A percentile compares a stretch with the other conserved stretches of the same genome.
Evolutionary conservation across 1,139 yeast genomes (phyloP).

Genomic region (Geotrichum bryndzae): DNA sequence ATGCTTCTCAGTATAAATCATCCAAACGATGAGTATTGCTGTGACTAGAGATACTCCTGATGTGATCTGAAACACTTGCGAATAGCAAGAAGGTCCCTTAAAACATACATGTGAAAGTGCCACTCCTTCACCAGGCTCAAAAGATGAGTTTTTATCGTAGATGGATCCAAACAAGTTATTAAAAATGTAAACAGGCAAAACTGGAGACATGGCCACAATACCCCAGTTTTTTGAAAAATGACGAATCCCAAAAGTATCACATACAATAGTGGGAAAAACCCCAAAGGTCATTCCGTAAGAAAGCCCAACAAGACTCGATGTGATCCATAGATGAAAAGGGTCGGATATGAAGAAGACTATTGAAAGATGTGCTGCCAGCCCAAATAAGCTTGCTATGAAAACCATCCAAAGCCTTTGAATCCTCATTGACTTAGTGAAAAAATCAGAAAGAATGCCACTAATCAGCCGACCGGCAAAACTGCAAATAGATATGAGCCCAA

Average conservation of each 20-base stretch:
- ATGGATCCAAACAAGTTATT: conserved; percentile 34
- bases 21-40: conserved; percentile 28
- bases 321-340: conserved; percentile 39
- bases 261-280: conserved; percentile 66
- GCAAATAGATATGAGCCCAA: conserved; percentile 56
- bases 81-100: conserved; percentile 28
- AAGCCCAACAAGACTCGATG: conserved; percentile 56
- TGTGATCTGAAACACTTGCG: conserved; percentile 26
- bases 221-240: conserved; percentile 80
- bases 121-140: too few relatives aligned
- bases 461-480: conserved; percentile 60
- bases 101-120: conserved; percentile 20
- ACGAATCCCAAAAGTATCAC: conserved; percentile 64
- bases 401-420: conserved; percentile 67
- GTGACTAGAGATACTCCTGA: conserved; percentile 39
- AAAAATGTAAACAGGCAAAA: conserved; percentile 32
- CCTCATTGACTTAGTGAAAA: conserved; percentile 45
- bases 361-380: conserved; percentile 31
- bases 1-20: conserved; percentile 24
- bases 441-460: conserved; percentile 59
- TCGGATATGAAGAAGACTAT: conserved; percentile 27
- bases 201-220: conserved; percentile 39
- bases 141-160: conserved; percentile 31
- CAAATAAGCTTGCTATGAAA: conserved; percentile 42
- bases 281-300: conserved; percentile 75